These are phyloP conservation scores for Thymus quinquecostatus DNA, from an alignment of 257 asterid species.

Conservation along the genomic window DNA sequence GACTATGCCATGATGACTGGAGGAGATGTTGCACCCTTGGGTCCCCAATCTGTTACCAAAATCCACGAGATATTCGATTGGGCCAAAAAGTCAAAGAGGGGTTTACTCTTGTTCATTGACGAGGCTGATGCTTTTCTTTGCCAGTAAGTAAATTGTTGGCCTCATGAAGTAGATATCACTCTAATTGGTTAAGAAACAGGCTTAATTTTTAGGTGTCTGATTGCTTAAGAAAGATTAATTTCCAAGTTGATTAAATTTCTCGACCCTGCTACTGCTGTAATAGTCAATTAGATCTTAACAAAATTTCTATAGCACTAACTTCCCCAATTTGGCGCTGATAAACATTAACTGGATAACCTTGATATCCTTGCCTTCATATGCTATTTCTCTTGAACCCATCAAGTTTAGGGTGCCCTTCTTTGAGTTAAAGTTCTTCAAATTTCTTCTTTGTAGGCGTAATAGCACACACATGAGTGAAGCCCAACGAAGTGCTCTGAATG, in stretches of 20 bases:
- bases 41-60: constrained; percentile 95
- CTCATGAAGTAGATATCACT: not conserved
- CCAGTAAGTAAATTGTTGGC: constrained; percentile 69
- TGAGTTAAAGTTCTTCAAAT: not conserved
- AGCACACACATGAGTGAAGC: constrained; percentile 98
- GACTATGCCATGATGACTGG: constrained; percentile 99
- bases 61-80: constrained; percentile 98
- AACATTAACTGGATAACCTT: not conserved
- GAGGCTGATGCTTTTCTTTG: constrained; percentile 99
- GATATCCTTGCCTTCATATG: not conserved
- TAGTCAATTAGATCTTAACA: no score
- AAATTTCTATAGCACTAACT: not conserved
- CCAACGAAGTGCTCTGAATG: constrained; percentile 90
- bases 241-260: not conserved
- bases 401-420: not conserved
- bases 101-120: constrained; percentile 88
- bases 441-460: constrained; percentile 64
- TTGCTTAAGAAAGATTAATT: no score
- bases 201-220: not conserved
- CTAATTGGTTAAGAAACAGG: constrained; percentile 12
- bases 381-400: not conserved
- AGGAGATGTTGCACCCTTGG: constrained; percentile 98
- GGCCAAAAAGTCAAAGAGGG: constrained; percentile 91
- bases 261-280: not conserved
- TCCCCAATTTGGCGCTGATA: not conserved